These are phyloP conservation scores for Triticum aestivum DNA, from an alignment of 176 grass and related monocot species.

Conservation along the genomic window IWGSC_CS_RefSeq_v2.1 NC_057798.1:561086179-561086678, in stretches of 20 bases:
- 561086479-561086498: neutral
- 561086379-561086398: neutral
- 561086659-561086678: conserved; percentile 76
- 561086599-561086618: conserved; percentile 97
- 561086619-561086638: conserved; percentile 77
- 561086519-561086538: conserved; percentile 4
- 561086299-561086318: neutral
- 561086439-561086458: conserved; percentile 1
- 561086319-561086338: neutral
- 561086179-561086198: conserved; percentile 41
- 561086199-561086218: conserved; percentile 94
- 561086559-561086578: neutral
- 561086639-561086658: conserved; percentile 62
- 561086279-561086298: conserved; percentile 94
- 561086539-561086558: neutral
- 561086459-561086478: neutral
- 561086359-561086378: neutral
- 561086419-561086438: neutral
- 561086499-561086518: neutral
- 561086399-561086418: neutral
- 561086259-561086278: conserved; percentile 85
- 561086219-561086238: conserved; percentile 80
- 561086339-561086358: neutral
- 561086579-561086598: neutral
- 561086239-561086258: conserved; percentile 67